These are phyloP conservation scores for Lasiosphaeris hirsuta DNA, from an alignment of 495 filamentous ascomycete genomes.

Conservation along the genomic window DNA sequence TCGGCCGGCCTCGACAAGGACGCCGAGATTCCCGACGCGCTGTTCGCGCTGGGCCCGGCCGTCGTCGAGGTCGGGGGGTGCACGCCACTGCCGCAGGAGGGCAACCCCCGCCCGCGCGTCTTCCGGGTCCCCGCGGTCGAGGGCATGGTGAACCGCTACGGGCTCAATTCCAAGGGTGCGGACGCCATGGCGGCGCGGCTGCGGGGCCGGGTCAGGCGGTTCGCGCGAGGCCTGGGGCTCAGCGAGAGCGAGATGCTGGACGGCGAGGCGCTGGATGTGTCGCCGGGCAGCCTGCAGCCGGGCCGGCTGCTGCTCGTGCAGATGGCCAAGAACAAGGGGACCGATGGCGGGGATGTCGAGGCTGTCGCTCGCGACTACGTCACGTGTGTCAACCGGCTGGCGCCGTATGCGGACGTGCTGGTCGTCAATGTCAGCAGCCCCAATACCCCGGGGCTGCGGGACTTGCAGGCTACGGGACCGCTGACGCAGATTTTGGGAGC, in stretches of 20 bases:
- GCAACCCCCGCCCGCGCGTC: conserved; percentile 82
- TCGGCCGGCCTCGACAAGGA: conserved; percentile 94
- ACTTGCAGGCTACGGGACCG: conserved; percentile 76
- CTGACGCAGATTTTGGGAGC: conserved; percentile 74
- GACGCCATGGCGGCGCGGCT: conserved; percentile 79
- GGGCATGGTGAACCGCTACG: conserved; percentile 91
- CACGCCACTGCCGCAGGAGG: conserved; percentile 78
- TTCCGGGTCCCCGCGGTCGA: conserved; percentile 79
- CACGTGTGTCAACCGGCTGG: conserved; percentile 76
- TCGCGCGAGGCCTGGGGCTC: conserved; percentile 65
- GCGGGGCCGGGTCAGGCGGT: conserved; percentile 71
- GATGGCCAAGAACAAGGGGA: conserved; percentile 93
- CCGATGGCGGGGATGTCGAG: conserved; percentile 75
- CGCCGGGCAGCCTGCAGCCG: conserved; percentile 68
- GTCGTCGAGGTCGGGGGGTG: conserved; percentile 90
- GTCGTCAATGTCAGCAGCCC: conserved; percentile 97
- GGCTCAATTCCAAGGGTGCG: conserved; percentile 85
- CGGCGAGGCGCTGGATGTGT: conserved; percentile 56
- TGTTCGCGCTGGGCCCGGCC: conserved; percentile 76
- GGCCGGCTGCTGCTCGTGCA: conserved; percentile 87
- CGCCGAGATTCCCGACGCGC: conserved; percentile 75
- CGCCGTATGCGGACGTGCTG: conserved; percentile 83
- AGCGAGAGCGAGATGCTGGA: conserved; percentile 71
- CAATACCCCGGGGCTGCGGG: conserved; percentile 86
- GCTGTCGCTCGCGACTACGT: conserved; percentile 84